A percentile compares a stretch with the other conserved stretches of the same genome.
These are phyloP conservation scores for Kalmusia sp. DNA, from an alignment of 2,329 filamentous ascomycete genomes.

Conservation along the genomic window DNA sequence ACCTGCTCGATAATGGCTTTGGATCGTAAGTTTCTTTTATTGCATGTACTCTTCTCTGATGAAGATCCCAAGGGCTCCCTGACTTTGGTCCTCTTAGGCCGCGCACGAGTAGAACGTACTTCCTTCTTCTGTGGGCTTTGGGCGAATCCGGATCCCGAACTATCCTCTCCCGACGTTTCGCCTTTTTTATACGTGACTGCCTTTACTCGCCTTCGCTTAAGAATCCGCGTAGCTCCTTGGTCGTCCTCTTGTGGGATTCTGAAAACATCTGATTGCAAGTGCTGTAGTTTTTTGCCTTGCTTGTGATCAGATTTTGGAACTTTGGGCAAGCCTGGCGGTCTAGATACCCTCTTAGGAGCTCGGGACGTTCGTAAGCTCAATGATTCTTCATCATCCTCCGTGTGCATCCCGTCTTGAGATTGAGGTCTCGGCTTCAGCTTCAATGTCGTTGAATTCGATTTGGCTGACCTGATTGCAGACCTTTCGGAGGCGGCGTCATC, in stretches of 20 bases:
- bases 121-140: constrained; percentile 4
- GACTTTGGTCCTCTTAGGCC: background rate
- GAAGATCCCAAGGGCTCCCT: background rate
- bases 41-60: background rate
- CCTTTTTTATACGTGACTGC: constrained; percentile 16
- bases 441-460: background rate
- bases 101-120: background rate
- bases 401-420: background rate
- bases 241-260: constrained; percentile 16
- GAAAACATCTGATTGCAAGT: constrained; percentile 9
- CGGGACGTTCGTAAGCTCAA: background rate
- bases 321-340: constrained; percentile 4
- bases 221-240: background rate
- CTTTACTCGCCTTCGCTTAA: constrained; percentile 4
- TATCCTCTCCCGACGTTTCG: constrained; percentile 7
- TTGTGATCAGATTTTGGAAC: background rate
- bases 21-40: background rate
- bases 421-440: constrained; percentile 5
- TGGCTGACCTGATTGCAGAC: background rate
- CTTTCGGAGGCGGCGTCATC: background rate
- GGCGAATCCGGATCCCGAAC: constrained; percentile 15
- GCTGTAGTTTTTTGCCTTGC: background rate
- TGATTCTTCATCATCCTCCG: constrained; percentile 11
- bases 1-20: background rate
- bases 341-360: background rate